Evolutionary conservation across 192 early-diverging fungal genomes (phyloP).

Genomic region (Anaeromyces robustus): DNA sequence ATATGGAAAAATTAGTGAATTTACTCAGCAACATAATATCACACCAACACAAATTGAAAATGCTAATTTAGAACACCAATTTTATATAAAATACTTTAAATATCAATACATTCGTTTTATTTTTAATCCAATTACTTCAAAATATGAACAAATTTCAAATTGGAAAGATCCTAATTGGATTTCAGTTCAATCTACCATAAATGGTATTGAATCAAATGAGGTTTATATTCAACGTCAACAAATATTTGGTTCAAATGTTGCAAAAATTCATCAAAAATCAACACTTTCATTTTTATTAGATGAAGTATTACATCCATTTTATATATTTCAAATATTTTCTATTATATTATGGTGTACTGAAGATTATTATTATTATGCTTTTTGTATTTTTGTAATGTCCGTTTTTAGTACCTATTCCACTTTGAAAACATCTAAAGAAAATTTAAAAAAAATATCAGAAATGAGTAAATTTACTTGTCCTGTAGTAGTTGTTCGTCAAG

Average conservation of each 20-base stretch:
- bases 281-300: constrained; percentile 25
- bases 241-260: constrained; percentile 33
- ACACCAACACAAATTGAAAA: neutral
- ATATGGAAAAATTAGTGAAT: neutral
- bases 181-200: constrained; percentile 7
- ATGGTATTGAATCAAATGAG: constrained; percentile 7
- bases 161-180: constrained; percentile 37
- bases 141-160: constrained; percentile 26
- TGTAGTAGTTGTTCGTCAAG: constrained; percentile 54
- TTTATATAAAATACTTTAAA: constrained; percentile 12
- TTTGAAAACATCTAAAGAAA: constrained; percentile 48
- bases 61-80: neutral
- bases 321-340: constrained; percentile 20
- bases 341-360: constrained; percentile 45
- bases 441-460: constrained; percentile 57
- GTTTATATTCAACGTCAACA: constrained; percentile 6
- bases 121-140: constrained; percentile 25
- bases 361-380: constrained; percentile 89
- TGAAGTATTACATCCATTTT: constrained; percentile 40
- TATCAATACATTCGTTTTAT: constrained; percentile 38
- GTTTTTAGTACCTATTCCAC: constrained; percentile 59
- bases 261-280: constrained; percentile 24
- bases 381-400: constrained; percentile 80
- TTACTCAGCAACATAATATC: neutral
- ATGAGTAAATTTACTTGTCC: constrained; percentile 79